These are phyloP conservation scores for Pilobolus umbonatus DNA, from an alignment of 192 early-diverging fungal species.

Conservation along the genomic window DNA sequence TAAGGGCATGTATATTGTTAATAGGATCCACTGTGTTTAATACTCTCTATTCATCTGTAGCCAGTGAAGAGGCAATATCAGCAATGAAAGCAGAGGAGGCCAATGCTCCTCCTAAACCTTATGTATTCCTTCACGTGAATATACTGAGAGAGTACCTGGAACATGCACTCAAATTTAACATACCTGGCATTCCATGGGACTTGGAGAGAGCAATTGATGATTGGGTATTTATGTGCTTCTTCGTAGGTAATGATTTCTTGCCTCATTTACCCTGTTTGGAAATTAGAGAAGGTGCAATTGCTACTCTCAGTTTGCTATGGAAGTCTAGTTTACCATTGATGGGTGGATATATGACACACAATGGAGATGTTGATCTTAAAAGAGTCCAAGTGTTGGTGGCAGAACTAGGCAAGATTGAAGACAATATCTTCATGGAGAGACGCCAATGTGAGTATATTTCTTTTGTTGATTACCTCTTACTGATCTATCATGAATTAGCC, in stretches of 20 bases:
- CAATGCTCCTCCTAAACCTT: constrained; percentile 58
- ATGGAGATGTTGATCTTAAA: constrained; percentile 74
- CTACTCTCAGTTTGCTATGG: constrained; percentile 85
- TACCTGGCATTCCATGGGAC: constrained; percentile 74
- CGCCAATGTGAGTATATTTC: constrained; percentile 43
- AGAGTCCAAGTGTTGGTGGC: constrained; percentile 76
- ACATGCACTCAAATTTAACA: constrained; percentile 66
- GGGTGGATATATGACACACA: constrained; percentile 82
- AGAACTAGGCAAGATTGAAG: constrained; percentile 80
- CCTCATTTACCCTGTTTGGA: constrained; percentile 91
- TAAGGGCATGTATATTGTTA: constrained; percentile 1
- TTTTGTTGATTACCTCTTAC: not conserved
- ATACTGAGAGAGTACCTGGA: constrained; percentile 90
- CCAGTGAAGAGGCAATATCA: constrained; percentile 5
- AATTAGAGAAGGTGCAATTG: constrained; percentile 93
- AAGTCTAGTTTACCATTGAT: constrained; percentile 69
- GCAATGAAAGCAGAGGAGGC: constrained; percentile 25
- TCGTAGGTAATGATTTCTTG: constrained; percentile 98
- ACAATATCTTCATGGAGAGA: constrained; percentile 68
- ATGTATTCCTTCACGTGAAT: constrained; percentile 78
- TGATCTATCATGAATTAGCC: constrained; percentile 9
- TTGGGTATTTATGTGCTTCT: constrained; percentile 95
- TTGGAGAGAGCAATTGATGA: constrained; percentile 94
- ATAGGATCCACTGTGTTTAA: not conserved
- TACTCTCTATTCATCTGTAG: not conserved